phyloP scores from a whole-genome alignment of 1,284 basidiomycete genomes.

The Cryptococcus sp. region DNA sequence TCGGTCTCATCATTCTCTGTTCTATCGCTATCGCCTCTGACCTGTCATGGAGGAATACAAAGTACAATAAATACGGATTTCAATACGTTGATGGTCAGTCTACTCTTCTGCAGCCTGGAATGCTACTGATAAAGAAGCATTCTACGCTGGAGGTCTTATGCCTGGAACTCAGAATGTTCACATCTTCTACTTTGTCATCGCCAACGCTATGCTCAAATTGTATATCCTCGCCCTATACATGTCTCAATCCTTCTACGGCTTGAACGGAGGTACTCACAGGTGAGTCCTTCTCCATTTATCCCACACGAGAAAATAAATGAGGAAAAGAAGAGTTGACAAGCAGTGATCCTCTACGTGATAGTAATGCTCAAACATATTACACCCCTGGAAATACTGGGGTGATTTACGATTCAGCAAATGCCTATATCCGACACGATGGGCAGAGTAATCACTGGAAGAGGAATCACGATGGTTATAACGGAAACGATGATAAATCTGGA shows the following conservation, averaged over 20 bases:
- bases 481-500: not conserved
- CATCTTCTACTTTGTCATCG: constrained; percentile 12
- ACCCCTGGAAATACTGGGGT: not conserved
- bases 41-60: constrained; percentile 15
- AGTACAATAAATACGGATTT: constrained; percentile 11
- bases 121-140: not conserved
- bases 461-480: not conserved
- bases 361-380: not conserved
- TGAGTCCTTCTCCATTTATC: not conserved
- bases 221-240: constrained; percentile 25
- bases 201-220: constrained; percentile 20
- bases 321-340: not conserved
- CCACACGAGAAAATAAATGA: too few species aligned
- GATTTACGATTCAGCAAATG: not conserved
- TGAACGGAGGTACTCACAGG: constrained; percentile 5
- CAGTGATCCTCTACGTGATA: not conserved
- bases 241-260: constrained; percentile 29
- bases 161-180: constrained; percentile 12
- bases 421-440: not conserved
- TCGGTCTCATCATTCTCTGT: constrained; percentile 19
- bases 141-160: constrained; percentile 19
- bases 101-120: not conserved
- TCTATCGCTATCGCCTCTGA: constrained; percentile 22
- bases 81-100: constrained; percentile 8
- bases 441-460: not conserved